phyloP scores from a whole-genome alignment of 768 basidiomycete species.

The Leccinum arenicola region DNA sequence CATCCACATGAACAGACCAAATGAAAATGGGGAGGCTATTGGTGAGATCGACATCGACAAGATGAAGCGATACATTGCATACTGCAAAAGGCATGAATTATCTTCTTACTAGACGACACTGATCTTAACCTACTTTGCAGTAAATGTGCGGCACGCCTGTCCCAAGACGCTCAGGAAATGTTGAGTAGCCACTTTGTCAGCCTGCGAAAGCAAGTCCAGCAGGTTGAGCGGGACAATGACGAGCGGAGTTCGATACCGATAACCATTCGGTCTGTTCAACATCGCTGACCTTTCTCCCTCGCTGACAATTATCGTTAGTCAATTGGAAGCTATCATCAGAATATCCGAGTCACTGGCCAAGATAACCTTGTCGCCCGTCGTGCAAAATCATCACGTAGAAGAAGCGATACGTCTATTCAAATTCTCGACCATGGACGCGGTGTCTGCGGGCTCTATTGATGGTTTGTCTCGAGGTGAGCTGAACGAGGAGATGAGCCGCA shows the following conservation, averaged over 20 bases:
- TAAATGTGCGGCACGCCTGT: constrained; percentile 94
- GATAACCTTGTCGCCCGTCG: constrained; percentile 81
- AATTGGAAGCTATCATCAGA: constrained; percentile 98
- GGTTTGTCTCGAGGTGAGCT: constrained; percentile 88
- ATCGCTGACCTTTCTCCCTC: background rate
- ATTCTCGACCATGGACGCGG: constrained; percentile 98
- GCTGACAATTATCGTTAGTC: constrained; percentile 39
- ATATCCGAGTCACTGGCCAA: constrained; percentile 98
- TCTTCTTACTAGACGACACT: background rate
- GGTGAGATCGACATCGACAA: constrained; percentile 96
- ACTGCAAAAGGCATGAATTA: constrained; percentile 79
- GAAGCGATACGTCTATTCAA: constrained; percentile 98
- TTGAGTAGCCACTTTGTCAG: constrained; percentile 93
- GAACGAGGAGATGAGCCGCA: constrained; percentile 88
- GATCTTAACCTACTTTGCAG: constrained; percentile 38
- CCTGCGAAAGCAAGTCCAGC: constrained; percentile 89
- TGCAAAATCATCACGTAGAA: constrained; percentile 92
- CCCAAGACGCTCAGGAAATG: constrained; percentile 93
- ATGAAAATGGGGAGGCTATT: constrained; percentile 61
- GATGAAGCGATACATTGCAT: constrained; percentile 97
- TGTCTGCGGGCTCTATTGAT: constrained; percentile 90
- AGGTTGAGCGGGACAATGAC: constrained; percentile 95
- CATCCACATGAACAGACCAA: constrained; percentile 94
- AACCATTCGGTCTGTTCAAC: constrained; percentile 78
- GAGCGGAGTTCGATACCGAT: constrained; percentile 98